These are phyloP conservation scores for Plectosphaerella plurivora DNA, from an alignment of 2,329 filamentous ascomycete genomes.

Conservation along the genomic window DNA sequence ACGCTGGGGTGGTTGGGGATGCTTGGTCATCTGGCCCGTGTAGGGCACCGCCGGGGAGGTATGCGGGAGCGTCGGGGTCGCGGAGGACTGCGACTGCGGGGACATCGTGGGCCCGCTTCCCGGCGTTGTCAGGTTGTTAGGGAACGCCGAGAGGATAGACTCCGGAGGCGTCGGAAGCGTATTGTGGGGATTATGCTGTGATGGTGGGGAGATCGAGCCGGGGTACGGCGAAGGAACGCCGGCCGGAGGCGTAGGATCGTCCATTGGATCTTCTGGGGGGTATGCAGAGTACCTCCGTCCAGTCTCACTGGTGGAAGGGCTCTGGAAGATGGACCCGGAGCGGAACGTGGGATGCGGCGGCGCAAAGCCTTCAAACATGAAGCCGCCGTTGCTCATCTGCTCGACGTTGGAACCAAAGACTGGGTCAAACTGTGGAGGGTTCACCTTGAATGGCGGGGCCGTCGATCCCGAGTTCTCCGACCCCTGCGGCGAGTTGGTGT, in stretches of 20 bases:
- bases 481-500: constrained; percentile 41
- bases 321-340: constrained; percentile 63
- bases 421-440: constrained; percentile 53
- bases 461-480: constrained; percentile 28
- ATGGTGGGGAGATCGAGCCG: constrained; percentile 13
- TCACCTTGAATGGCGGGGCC: constrained; percentile 30
- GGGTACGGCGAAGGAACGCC: constrained; percentile 16
- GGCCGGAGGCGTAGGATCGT: constrained; percentile 29
- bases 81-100: constrained; percentile 28
- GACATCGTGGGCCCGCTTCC: constrained; percentile 24
- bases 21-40: constrained; percentile 15
- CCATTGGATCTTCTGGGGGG: constrained; percentile 47
- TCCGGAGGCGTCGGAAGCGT: constrained; percentile 39
- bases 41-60: constrained; percentile 18
- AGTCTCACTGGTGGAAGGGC: constrained; percentile 49
- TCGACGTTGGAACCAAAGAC: constrained; percentile 54
- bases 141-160: constrained; percentile 17
- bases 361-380: constrained; percentile 32
- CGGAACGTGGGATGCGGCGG: constrained; percentile 52
- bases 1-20: constrained; percentile 15
- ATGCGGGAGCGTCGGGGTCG: constrained; percentile 27
- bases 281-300: constrained; percentile 61
- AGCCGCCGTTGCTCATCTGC: constrained; percentile 42
- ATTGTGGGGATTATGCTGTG: constrained; percentile 9
- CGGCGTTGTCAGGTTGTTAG: constrained; percentile 8